Evolutionary conservation across 495 filamentous ascomycete genomes (phyloP), one percentile per base, ranked within the genome.

Genomic region (Hypomontagnella submonticulosa): DNA sequence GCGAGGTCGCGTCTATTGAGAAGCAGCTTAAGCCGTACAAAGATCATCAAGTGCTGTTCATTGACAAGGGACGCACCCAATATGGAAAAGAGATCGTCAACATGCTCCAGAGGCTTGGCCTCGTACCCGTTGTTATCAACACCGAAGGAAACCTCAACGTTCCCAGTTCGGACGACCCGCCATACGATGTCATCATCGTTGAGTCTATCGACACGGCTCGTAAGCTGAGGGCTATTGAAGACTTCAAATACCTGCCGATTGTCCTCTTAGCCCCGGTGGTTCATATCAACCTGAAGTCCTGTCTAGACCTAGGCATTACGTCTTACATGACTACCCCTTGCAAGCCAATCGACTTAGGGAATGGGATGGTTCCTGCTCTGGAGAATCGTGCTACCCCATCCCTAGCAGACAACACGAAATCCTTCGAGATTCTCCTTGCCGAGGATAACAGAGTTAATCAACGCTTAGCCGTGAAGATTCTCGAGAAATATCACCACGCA

Each of bases 381-480:
- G 95, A 99, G 78, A 95, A 95, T 64, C 84, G 95, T 32, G 95
- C 95, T 13, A 93, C 93, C 10, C 93, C 93, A 1, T 93, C 92
- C 10, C 86, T 95, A 32, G 92, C 93, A 0, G 94, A 97, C 72
- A 93, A 97, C 70, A 97, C 93, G 6, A 91, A 91, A 67, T 97
- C 93, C 0, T 98, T 99, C 75, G 91, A 97, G 69, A 95, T 99
- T 64, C 83, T 99, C 13, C 84, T 99, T 47, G 95, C 95, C 3
- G 95, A 99, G 76, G 95, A 99, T 80, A 99, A 99, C 72, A 89
- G 92, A 19, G 96, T 99, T 63, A 99, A 99, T 75, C 95, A 99
- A 77, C 87, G 92, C 66, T 80, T 99, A 30, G 95, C 95, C 3
- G 92, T 97, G 63, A 97, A 96, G 83, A 98, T 99, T 51, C 84